phyloP scores from a whole-genome alignment of 23 red algal genomes.

The Rhodosorus marinus region DNA sequence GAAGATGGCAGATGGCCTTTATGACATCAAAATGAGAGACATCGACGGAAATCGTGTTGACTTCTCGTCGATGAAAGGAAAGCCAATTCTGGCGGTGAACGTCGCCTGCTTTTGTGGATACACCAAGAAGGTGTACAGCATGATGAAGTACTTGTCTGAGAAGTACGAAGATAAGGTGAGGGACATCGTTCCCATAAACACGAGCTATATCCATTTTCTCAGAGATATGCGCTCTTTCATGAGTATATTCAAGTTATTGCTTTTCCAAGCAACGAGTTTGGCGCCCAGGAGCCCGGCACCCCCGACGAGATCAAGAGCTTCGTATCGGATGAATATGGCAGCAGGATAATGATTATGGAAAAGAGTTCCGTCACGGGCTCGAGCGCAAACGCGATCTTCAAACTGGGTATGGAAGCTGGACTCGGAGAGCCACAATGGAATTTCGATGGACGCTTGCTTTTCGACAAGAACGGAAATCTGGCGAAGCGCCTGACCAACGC shows the following conservation, averaged over 20 bases:
- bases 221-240: no score
- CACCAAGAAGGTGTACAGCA: slow-evolving; percentile 25
- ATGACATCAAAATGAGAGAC: background rate
- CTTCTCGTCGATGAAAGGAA: slow-evolving; percentile 4
- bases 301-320: slow-evolving; percentile 52
- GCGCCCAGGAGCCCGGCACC: slow-evolving; percentile 23
- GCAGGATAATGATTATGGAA: slow-evolving; percentile 14
- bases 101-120: slow-evolving; percentile 41
- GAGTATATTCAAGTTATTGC: no score
- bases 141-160: slow-evolving; percentile 15
- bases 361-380: slow-evolving; percentile 24
- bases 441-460: slow-evolving; percentile 36
- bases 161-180: slow-evolving; percentile 18
- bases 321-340: slow-evolving; percentile 1
- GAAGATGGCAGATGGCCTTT: no score
- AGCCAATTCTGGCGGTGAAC: slow-evolving; percentile 37
- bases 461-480: slow-evolving; percentile 23
- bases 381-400: slow-evolving; percentile 17
- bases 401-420: slow-evolving; percentile 11
- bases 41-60: background rate
- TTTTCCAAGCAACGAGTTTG: slow-evolving; percentile 45
- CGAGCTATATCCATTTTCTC: no score
- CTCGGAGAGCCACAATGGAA: slow-evolving; percentile 29
- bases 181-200: no score
- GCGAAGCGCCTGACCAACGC: slow-evolving; percentile 27